Conservation (phyloP, 2,329 filamentous ascomycete species). For the Aspergillus pseudonomiae region DNA sequence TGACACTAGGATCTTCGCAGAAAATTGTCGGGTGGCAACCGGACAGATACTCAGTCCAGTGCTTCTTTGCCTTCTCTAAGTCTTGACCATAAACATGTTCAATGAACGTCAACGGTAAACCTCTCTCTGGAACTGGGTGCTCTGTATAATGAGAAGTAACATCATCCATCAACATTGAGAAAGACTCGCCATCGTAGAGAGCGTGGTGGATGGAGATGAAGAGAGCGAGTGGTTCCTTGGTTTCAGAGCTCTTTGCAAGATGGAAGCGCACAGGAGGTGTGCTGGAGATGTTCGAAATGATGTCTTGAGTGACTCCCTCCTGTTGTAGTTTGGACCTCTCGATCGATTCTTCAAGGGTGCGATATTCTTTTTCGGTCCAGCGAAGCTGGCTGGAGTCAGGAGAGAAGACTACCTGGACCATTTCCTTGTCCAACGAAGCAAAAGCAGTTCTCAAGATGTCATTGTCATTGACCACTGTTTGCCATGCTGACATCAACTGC, state of each 20-base stretch:
- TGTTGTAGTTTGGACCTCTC: constrained; percentile 12
- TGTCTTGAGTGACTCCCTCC: constrained; percentile 24
- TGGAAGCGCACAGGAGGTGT: constrained; percentile 33
- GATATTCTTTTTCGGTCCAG: constrained; percentile 27
- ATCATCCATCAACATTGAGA: constrained; percentile 38
- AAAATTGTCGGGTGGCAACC: constrained; percentile 28
- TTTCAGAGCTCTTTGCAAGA: constrained; percentile 18
- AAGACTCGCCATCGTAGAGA: constrained; percentile 41
- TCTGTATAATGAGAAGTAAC: constrained; percentile 31
- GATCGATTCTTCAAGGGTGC: constrained; percentile 18
- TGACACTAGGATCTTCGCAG: constrained; percentile 7
- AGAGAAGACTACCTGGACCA: constrained; percentile 39
- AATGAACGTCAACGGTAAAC: constrained; percentile 28
- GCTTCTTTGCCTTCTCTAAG: constrained; percentile 27
- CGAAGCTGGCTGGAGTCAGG: constrained; percentile 14
- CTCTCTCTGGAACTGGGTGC: constrained; percentile 18
- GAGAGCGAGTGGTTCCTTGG: constrained; percentile 22
- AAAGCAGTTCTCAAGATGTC: constrained; percentile 46
- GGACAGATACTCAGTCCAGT: constrained; percentile 30
- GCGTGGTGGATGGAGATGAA: constrained; percentile 42
- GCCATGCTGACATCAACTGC: constrained; percentile 33
- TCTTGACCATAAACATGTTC: constrained; percentile 31
- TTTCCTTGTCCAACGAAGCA: constrained; percentile 35
- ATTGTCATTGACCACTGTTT: constrained; percentile 31
- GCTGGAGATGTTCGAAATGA: constrained; percentile 29